A percentile compares a stretch with the other conserved stretches of the same genome.
phyloP scores from a whole-genome alignment of 73 alveolate species.

The Paramecium sexaurelia region DNA sequence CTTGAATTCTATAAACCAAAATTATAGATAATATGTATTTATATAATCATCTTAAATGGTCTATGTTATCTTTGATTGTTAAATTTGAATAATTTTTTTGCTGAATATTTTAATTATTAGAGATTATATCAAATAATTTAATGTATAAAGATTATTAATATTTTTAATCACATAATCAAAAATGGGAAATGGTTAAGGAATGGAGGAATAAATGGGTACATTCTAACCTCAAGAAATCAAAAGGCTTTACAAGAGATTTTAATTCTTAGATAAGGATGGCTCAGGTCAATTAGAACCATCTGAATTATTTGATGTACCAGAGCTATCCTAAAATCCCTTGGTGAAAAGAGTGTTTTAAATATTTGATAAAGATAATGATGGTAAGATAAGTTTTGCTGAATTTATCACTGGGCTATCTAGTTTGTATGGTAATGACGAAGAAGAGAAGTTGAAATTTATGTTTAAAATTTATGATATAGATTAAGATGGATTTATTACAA shows the following conservation, averaged over 20 bases:
- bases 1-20: too few relatives aligned
- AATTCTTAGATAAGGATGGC: constrained; percentile 90
- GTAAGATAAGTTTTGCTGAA: constrained; percentile 94
- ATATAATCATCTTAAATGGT: too few relatives aligned
- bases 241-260: constrained; percentile 80
- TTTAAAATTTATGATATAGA: constrained; percentile 95
- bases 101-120: neutral
- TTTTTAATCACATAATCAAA: neutral
- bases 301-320: constrained; percentile 97
- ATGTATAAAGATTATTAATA: neutral
- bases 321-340: constrained; percentile 94
- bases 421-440: constrained; percentile 91
- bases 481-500: constrained; percentile 94
- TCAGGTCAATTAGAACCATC: constrained; percentile 97
- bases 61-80: neutral
- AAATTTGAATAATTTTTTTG: neutral
- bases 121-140: neutral
- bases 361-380: constrained; percentile 94
- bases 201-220: constrained; percentile 57
- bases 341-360: constrained; percentile 93
- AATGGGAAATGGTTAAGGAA: constrained; percentile 59
- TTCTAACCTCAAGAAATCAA: constrained; percentile 66
- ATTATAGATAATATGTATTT: too few relatives aligned
- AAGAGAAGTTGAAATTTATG: constrained; percentile 93
- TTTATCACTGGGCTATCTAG: constrained; percentile 94